Evolutionary conservation across 2,329 filamentous ascomycete genomes (phyloP).

Genomic region (Mycosphaerella sp.): DNA sequence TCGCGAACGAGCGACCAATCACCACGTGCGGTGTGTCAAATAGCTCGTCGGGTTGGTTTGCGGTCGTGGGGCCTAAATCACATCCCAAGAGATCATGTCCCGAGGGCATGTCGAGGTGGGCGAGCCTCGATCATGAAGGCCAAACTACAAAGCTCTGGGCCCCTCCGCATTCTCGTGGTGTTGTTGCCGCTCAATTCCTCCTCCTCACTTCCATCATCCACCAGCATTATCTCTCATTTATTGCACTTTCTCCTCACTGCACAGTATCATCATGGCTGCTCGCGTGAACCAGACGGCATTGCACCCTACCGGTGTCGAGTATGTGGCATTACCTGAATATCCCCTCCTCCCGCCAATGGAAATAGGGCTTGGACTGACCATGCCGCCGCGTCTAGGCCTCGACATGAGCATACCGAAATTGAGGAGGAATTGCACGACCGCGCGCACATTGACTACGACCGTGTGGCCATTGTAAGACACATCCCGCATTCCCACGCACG

Average conservation of each 20-base stretch:
- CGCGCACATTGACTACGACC: conserved; percentile 98
- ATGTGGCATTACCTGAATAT: conserved; percentile 40
- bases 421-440: conserved; percentile 97
- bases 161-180: background rate
- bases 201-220: background rate
- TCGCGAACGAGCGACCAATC: conserved; percentile 2
- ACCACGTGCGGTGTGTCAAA: conserved; percentile 5
- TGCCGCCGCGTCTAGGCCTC: conserved; percentile 53
- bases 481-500: no score
- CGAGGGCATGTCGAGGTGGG: conserved; percentile 7
- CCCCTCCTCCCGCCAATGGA: background rate
- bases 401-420: conserved; percentile 86
- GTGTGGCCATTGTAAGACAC: conserved; percentile 81
- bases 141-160: conserved; percentile 7
- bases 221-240: background rate
- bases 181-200: background rate
- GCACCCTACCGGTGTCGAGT: conserved; percentile 86
- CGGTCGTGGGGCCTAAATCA: conserved; percentile 9
- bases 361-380: conserved; percentile 6
- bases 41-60: conserved; percentile 9
- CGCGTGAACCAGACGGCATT: conserved; percentile 83
- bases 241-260: no score
- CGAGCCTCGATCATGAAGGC: background rate
- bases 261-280: conserved; percentile 4
- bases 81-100: conserved; percentile 8